Evolutionary conservation across 768 basidiomycete genomes (phyloP), one percentile per base, ranked within the genome.

Genomic region (Trametes coccinea): DNA sequence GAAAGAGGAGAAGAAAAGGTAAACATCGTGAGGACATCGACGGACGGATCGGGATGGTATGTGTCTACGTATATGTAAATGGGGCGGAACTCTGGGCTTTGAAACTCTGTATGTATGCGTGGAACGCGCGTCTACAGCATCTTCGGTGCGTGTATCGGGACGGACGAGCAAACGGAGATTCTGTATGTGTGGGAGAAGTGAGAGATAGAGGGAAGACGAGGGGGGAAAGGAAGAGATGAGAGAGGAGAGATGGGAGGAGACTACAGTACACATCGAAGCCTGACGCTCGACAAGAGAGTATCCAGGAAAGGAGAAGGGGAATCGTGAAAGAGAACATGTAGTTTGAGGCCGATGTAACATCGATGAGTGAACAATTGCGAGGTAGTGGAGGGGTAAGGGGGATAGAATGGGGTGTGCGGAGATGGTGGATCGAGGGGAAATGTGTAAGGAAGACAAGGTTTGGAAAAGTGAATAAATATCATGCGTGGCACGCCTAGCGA

Each of bases 241-340:
- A 33, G 3, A 49, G 27, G 44, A 56, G 27, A 22, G 33, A 45
- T 17, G 44, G 47, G 46, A 40, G 17, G 31, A 44, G 44, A 41
- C 39, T 50, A 58, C 33, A 41, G 30, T 62, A 57, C 61, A 62
- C 37, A 62, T 62, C 61, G 56, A 62, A 57, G 61, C 55, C 61
- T 56, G 48, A 44, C 54, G 60, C 60, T 52, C 55, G 60, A 61
- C 55, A 22, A 22, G 22, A 61, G 17, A 31, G 22, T 41, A 49
- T 50, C 50, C 57, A 22, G 22, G 22, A 22, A 49, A 48, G 31
- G 17, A 22, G 17, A 22, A 17, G 43, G 17, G 30, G 11, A 13
- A 56, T 54, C 14, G 27, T 29, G 29, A 16, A 41, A 9, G 41
- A 17, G 27, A 27, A 46, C 11, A 50, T 31, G 33, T 14, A 10